Percentiles rank a stretch among this genome's conserved stretches.
These are phyloP conservation scores for Magnaporthiopsis poae DNA, from an alignment of 2,329 filamentous ascomycete species.

Conservation along the genomic window DNA sequence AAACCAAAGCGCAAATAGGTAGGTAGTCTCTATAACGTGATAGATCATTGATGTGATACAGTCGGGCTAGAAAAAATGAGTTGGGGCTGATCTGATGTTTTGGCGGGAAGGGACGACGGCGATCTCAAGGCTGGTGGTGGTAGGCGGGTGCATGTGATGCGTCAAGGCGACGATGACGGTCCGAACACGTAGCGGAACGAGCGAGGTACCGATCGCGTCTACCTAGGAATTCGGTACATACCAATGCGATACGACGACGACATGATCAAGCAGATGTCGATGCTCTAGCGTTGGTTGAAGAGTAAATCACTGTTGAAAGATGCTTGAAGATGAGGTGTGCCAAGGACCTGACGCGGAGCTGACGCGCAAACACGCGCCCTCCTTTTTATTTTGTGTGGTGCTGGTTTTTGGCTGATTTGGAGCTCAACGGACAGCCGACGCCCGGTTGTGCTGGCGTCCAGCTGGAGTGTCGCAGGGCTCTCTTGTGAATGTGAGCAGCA, in stretches of 20 bases:
- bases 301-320: background rate
- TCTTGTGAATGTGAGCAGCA: background rate
- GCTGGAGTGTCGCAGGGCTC: background rate
- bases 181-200: background rate
- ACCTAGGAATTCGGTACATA: slow-evolving; percentile 14
- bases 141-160: background rate
- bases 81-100: background rate
- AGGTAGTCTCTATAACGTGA: background rate
- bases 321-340: background rate
- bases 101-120: background rate
- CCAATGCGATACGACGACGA: slow-evolving; percentile 21
- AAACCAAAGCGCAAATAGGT: background rate
- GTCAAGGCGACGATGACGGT: background rate
- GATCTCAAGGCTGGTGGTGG: no score
- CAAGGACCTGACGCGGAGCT: background rate
- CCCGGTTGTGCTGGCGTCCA: no score
- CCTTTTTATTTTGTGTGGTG: background rate
- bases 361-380: background rate
- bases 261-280: background rate
- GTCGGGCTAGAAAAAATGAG: background rate
- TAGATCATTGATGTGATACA: background rate
- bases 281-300: background rate
- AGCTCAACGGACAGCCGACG: no score
- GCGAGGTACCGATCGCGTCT: no score
- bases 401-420: slow-evolving; percentile 9